phyloP scores from a whole-genome alignment of 208 protist species.

The Crithidia mellificae region DNA sequence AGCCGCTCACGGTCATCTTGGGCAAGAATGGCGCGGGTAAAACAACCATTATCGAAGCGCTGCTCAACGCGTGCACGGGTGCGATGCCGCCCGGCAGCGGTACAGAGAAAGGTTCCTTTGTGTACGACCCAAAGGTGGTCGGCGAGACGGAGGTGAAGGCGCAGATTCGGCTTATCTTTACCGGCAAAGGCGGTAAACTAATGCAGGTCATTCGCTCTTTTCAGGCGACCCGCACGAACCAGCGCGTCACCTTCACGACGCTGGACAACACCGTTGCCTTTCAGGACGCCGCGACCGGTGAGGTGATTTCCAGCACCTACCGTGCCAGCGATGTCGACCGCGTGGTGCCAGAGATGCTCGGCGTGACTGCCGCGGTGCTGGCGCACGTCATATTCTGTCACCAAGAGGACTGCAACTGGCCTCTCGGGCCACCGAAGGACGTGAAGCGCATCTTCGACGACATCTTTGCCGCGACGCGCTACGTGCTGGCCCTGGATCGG shows the following conservation, averaged over 20 bases:
- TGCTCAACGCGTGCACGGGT: constrained; percentile 97
- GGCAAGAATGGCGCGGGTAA: constrained; percentile 98
- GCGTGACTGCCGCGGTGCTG: constrained; percentile 97
- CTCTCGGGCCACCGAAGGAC: constrained; percentile 88
- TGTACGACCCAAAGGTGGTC: constrained; percentile 97
- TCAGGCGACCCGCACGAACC: constrained; percentile 87
- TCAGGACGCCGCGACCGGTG: constrained; percentile 83
- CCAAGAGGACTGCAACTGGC: constrained; percentile 99
- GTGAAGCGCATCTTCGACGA: constrained; percentile 99
- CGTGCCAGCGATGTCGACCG: constrained; percentile 95
- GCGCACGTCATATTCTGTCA: constrained; percentile 98
- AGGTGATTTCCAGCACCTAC: constrained; percentile 83
- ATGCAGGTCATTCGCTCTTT: constrained; percentile 94
- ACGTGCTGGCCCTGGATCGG: constrained; percentile 89
- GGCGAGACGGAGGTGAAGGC: constrained; percentile 96
- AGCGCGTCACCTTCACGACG: constrained; percentile 90
- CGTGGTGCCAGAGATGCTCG: constrained; percentile 96
- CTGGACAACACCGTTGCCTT: constrained; percentile 94
- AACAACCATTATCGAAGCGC: constrained; percentile 98
- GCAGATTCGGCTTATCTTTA: constrained; percentile 96
- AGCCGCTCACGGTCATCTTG: constrained; percentile 98
- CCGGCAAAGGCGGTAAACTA: constrained; percentile 71
- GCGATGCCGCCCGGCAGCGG: constrained; percentile 95
- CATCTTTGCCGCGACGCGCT: constrained; percentile 97
- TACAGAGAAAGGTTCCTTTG: constrained; percentile 93